Percentiles rank a stretch among this genome's conserved stretches.
Evolutionary conservation across 73 alveolate genomes (phyloP).

Genomic region (Durusdinium trenchii): DNA sequence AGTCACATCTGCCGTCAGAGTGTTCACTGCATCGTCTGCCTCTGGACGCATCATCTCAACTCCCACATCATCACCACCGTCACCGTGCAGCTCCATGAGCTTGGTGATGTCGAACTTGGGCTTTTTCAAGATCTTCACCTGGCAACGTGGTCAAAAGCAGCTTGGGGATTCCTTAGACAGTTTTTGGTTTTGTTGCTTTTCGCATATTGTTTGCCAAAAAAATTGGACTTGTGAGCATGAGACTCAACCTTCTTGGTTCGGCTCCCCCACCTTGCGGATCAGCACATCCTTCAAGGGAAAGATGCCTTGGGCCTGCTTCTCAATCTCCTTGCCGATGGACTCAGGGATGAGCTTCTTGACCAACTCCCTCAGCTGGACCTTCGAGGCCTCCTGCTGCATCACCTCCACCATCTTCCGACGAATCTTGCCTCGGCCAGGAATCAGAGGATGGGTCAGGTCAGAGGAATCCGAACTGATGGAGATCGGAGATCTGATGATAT

Average conservation of each 20-base stretch:
- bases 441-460: slow-evolving; percentile 97
- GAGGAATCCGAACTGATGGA: slow-evolving; percentile 97
- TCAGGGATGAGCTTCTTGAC: slow-evolving; percentile 97
- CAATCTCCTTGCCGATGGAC: slow-evolving; percentile 97
- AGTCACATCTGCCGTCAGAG: slow-evolving; percentile 67
- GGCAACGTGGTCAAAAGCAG: background rate
- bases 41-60: slow-evolving; percentile 95
- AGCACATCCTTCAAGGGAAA: slow-evolving; percentile 98
- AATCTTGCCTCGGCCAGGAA: no score
- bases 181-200: background rate
- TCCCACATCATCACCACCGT: slow-evolving; percentile 96
- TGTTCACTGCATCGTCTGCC: slow-evolving; percentile 92
- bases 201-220: no score
- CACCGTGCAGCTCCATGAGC: slow-evolving; percentile 98
- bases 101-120: slow-evolving; percentile 98
- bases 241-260: no score
- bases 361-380: slow-evolving; percentile 97
- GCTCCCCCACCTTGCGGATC: slow-evolving; percentile 96
- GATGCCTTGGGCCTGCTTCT: slow-evolving; percentile 97
- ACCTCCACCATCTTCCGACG: slow-evolving; percentile 98
- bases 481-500: no score
- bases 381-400: slow-evolving; percentile 97
- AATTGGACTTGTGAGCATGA: no score
- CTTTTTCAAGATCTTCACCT: slow-evolving; percentile 98
- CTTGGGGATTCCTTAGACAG: slow-evolving; percentile 94